A percentile compares a stretch with the other conserved stretches of the same genome.
Conservation (phyloP, 1,139 yeast genomes). For the Ogataea hybrid region DNA sequence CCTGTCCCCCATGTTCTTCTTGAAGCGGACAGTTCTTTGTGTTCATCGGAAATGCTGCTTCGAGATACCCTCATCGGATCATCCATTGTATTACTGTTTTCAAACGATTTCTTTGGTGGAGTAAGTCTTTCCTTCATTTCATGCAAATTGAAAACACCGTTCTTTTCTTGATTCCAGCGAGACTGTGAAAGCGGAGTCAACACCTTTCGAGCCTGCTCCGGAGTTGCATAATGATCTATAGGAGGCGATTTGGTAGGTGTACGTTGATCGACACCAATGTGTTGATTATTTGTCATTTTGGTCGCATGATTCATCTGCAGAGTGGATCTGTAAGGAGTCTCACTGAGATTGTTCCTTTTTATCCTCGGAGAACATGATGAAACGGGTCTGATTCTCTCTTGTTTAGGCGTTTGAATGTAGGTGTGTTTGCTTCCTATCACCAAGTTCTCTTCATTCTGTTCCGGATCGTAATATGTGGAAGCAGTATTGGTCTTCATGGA, state of each 20-base stretch:
- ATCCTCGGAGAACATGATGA: constrained; percentile 19
- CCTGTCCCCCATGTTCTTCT: neutral
- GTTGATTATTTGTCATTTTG: neutral
- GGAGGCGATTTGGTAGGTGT: constrained; percentile 9
- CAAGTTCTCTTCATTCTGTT: neutral
- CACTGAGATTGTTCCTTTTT: constrained; percentile 19
- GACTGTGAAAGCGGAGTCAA: constrained; percentile 24
- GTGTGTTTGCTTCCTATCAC: constrained; percentile 15
- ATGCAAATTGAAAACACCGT: constrained; percentile 6
- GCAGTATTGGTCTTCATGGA: constrained; percentile 16
- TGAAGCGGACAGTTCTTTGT: neutral
- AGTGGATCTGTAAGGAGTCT: constrained; percentile 12
- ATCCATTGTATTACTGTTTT: too few relatives aligned
- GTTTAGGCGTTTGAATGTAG: constrained; percentile 15
- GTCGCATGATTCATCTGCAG: constrained; percentile 11
- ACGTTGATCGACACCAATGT: neutral
- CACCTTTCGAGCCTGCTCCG: constrained; percentile 23
- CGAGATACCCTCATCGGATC: neutral
- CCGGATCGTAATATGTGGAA: constrained; percentile 11
- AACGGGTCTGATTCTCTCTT: constrained; percentile 11
- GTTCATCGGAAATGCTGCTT: constrained; percentile 1
- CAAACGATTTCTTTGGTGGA: neutral
- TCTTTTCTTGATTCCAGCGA: constrained; percentile 13
- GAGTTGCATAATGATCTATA: constrained; percentile 16
- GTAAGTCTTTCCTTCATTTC: constrained; percentile 3